phyloP scores from a whole-genome alignment of 257 asterid genomes.

The Lantana camara region DNA sequence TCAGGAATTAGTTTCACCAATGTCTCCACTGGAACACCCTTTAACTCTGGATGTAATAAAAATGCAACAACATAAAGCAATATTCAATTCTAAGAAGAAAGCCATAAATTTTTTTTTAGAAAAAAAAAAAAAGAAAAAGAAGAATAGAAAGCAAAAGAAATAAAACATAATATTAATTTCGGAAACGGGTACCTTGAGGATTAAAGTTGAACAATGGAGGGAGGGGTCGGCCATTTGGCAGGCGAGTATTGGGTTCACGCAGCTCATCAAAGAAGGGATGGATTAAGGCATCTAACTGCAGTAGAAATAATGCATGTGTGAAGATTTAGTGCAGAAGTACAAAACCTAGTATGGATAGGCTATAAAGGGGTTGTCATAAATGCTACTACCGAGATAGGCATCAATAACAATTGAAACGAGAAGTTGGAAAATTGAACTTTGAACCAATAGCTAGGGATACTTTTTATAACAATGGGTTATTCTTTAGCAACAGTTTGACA shows the following conservation, averaged over 20 bases:
- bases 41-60: slow-evolving; percentile 60
- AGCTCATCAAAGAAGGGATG: slow-evolving; percentile 78
- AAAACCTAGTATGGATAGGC: background rate
- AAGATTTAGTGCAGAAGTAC: background rate
- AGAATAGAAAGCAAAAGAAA: background rate
- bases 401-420: background rate
- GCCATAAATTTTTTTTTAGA: too few species aligned
- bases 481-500: background rate
- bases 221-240: slow-evolving; percentile 75
- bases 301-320: slow-evolving; percentile 7
- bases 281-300: slow-evolving; percentile 63
- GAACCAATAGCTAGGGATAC: too few species aligned
- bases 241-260: slow-evolving; percentile 58
- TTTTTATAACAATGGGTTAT: too few species aligned
- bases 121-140: too few species aligned
- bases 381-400: background rate
- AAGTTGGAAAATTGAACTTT: background rate
- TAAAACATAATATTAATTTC: background rate
- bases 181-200: slow-evolving; percentile 54
- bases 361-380: too few species aligned
- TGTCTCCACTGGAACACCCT: slow-evolving; percentile 68
- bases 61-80: background rate
- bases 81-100: background rate
- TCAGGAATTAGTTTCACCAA: slow-evolving; percentile 71
- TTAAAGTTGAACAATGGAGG: slow-evolving; percentile 83